Base-by-base conservation (phyloP, 805 yeast species). In the Tetrapisispora taiwanensis region DNA sequence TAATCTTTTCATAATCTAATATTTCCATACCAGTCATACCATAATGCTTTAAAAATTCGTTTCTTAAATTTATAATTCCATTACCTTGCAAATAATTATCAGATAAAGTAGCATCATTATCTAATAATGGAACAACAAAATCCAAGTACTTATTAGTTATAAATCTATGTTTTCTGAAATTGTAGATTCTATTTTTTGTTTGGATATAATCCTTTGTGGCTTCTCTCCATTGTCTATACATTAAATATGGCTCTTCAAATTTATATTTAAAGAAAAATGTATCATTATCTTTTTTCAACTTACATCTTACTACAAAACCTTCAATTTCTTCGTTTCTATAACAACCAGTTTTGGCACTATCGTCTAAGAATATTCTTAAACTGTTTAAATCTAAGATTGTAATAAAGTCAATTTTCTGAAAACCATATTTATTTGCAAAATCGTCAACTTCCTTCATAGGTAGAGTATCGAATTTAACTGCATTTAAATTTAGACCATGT, bases 221-320 rank as follows among this genome's bases (percentile, higher is more conserved):
- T 55, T 92, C 97, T 51, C 99, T 73, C 76, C 94, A 78, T 53
- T 84, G 85, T 46, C 99, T 73, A 62, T 88, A 92, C 73, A 92
- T 73, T 37, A 88, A 66, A 59, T 92, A 92, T 0, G 98, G 98
- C 64, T 92, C 95, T 52, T 88, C 95, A 61, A 92, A 92, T 63
- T 92, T 92, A 68, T 70, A 92, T 65, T 92, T 92, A 76, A 88
- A 92, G 63, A 90, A 85, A 55, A 74, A 87, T 49, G 80, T 84
- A 12, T 48, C 48, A 1, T 45, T 31, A 19, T 48, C 46, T 0
- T 39, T 48, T 7, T 47, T 49, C 7, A 52, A 46, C 38, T 72
- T 70, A 53, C 89, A 77, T 44, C 98, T 72, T 4, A 92, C 71
- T 1, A 92, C 99, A 67, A 90, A 92, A 0, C 99, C 99, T 65